These are phyloP conservation scores for Zea mays DNA, from an alignment of 176 grass and related monocot genomes.

Conservation along the genomic window Zm-B73-REFERENCE-NAM-5.0 NC_050099.1:32640501-32641000, in stretches of 20 bases:
- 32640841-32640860: constrained; percentile 18
- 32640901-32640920: constrained; percentile 34
- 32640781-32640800: no score
- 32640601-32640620: neutral
- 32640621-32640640: neutral
- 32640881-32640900: constrained; percentile 45
- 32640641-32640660: constrained; percentile 39
- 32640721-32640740: neutral
- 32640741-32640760: neutral
- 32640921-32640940: constrained; percentile 9
- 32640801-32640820: constrained; percentile 11
- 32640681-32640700: neutral
- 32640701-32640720: constrained; percentile 34
- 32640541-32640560: constrained; percentile 64
- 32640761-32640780: constrained; percentile 3
- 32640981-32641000: constrained; percentile 32
- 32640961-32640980: constrained; percentile 53
- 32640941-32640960: constrained; percentile 37
- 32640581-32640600: constrained; percentile 38
- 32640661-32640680: constrained; percentile 11
- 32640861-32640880: constrained; percentile 3
- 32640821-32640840: neutral
- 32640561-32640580: constrained; percentile 32
- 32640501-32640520: constrained; percentile 10
- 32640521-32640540: constrained; percentile 19